Base-by-base conservation (phyloP, 2,329 filamentous ascomycete species). In the Thelonectria blattea region DNA sequence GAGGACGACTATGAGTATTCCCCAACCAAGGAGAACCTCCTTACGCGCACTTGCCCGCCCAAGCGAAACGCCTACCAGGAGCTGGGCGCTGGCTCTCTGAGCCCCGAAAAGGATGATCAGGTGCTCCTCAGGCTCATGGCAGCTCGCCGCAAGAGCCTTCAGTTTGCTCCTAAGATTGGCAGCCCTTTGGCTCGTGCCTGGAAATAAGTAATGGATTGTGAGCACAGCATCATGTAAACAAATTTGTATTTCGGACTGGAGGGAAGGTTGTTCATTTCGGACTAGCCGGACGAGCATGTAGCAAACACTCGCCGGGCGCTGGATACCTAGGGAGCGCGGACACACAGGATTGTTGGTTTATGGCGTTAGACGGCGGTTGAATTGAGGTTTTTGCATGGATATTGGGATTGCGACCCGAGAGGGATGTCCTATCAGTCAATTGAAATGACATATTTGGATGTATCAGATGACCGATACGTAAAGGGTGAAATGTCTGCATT, bases 141-240 rank as follows among this genome's bases (percentile, higher is more conserved):
- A 11, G 90, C 90, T 1, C 82, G 90, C 62, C 83, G 91, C 62
- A 92, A 91, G 84, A 94, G 89, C 71, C 73, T 92, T 74, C 89
- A 91, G 71, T 92, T 88, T 78, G 89, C 89, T 32, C 91, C 91
- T 30, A 90, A 90, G 76, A 79, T 92, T 59, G 88, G 85, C 17
- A 93, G 91, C 74, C 91, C 91, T 2, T 77, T 93, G 67, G 83
- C 86, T 24, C 85, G 81, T 69, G 78, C 81, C 24, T 87, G 84
- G 85, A 75, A 72, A 45, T 76, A 67, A 63, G 47, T 30, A 18
- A 53, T 15, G 4, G 18, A 45, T 57, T 48, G 57, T 53, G 34
- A 57, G 48, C 22, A 48, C 17, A 47, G 48, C 49, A 58, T 58
- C 58, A 58, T 61, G 60, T 62, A 55, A 48, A 70, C 58, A 55